A percentile compares a stretch with the other conserved stretches of the same genome.
These are phyloP conservation scores for Acanthamoeba sp. DNA, from an alignment of 208 protist genomes.

Conservation along the genomic window DNA sequence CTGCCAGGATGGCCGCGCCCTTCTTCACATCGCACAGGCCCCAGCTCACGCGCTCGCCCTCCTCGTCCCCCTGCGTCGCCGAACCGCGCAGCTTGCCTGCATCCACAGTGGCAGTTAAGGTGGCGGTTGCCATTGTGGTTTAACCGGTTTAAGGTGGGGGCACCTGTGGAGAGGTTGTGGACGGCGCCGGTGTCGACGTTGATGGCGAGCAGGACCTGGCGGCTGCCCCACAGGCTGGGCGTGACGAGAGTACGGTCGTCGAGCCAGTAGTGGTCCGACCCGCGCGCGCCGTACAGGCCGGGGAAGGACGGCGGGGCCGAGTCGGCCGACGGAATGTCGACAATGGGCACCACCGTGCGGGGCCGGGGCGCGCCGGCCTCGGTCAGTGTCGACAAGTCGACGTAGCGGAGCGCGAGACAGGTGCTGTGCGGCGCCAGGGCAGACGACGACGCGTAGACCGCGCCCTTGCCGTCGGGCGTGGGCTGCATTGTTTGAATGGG, in stretches of 20 bases:
- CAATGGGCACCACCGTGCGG: slow-evolving; percentile 44
- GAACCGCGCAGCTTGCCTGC: background rate
- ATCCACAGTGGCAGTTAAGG: background rate
- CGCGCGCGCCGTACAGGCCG: background rate
- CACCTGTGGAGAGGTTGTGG: background rate
- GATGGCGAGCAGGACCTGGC: slow-evolving; percentile 38
- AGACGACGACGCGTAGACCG: background rate
- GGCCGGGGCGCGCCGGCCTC: background rate
- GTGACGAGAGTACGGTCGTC: slow-evolving; percentile 7
- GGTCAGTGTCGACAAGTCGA: background rate
- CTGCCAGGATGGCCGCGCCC: background rate
- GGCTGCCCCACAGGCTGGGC: slow-evolving; percentile 19
- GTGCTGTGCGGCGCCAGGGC: background rate
- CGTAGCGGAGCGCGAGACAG: slow-evolving; percentile 3
- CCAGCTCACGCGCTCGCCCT: slow-evolving; percentile 15
- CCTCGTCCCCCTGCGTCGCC: background rate
- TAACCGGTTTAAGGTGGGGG: background rate
- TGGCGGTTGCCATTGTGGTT: background rate
- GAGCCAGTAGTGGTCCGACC: slow-evolving; percentile 3
- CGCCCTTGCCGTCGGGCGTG: slow-evolving; percentile 6
- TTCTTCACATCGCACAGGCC: background rate
- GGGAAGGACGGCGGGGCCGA: background rate
- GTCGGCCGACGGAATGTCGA: background rate
- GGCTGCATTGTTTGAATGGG: background rate
- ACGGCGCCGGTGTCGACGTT: slow-evolving; percentile 22